Conservation (phyloP, 1,284 basidiomycete genomes). For the Pseudomicrostroma phylloplanum region DNA sequence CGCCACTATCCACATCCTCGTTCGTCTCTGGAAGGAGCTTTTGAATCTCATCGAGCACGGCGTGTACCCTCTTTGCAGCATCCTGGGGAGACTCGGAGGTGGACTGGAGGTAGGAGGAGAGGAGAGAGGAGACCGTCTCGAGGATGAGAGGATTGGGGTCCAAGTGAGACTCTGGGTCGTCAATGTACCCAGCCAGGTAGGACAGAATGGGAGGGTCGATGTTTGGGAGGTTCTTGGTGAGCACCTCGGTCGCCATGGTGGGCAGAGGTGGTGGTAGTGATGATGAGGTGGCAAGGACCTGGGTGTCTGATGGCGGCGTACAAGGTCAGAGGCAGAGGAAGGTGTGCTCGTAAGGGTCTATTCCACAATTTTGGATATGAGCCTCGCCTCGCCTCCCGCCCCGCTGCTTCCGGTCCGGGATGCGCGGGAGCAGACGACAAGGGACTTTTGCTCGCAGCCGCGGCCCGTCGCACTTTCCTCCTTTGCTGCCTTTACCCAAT, state of each 20-base stretch:
- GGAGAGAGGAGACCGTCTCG: conserved; percentile 35
- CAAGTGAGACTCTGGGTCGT: conserved; percentile 52
- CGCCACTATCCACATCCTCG: conserved; percentile 7
- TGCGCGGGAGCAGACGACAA: no score
- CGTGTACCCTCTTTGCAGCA: conserved; percentile 23
- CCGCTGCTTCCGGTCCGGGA: no score
- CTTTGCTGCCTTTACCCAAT: no score
- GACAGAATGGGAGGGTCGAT: conserved; percentile 88
- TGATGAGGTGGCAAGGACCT: neutral
- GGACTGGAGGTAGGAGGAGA: conserved; percentile 1
- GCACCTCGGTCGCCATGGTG: conserved; percentile 63
- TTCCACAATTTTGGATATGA: no score
- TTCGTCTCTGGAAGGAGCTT: conserved; percentile 27
- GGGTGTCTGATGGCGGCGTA: no score
- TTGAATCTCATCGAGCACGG: conserved; percentile 30
- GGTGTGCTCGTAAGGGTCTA: no score
- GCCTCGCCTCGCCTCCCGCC: no score
- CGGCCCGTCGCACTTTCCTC: no score
- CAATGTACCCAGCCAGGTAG: conserved; percentile 85
- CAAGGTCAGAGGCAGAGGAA: no score
- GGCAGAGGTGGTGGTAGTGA: neutral
- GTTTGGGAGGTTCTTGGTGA: conserved; percentile 71
- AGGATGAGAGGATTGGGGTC: conserved; percentile 42
- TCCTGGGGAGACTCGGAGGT: conserved; percentile 23
- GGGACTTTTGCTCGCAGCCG: no score